Evolutionary conservation across 129 eudicot genomes (phyloP).

Genomic region (Pittosporum tobira): DNA sequence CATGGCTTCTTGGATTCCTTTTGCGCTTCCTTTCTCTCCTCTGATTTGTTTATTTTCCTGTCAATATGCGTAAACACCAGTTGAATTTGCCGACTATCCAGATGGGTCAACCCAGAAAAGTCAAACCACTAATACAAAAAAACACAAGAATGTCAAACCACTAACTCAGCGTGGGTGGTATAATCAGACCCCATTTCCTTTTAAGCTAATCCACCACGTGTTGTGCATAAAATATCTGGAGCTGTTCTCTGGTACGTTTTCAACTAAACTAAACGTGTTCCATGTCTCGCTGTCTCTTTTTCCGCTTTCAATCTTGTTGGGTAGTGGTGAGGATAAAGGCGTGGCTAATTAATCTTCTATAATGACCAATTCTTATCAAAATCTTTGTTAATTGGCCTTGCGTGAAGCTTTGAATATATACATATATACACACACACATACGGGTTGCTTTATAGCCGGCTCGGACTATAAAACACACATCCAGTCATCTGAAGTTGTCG

Average conservation of each 20-base stretch:
- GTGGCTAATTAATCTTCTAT: constrained; percentile 7
- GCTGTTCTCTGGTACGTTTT: neutral
- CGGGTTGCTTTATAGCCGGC: no score
- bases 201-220: constrained; percentile 22
- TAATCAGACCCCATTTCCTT: constrained; percentile 1
- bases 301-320: neutral
- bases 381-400: constrained; percentile 1
- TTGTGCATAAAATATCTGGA: constrained; percentile 9
- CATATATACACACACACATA: no score
- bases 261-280: neutral
- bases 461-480: no score
- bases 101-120: constrained; percentile 28
- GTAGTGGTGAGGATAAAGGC: constrained; percentile 4
- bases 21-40: constrained; percentile 8
- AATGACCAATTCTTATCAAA: constrained; percentile 2
- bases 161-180: constrained; percentile 9
- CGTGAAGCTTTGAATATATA: neutral
- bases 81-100: constrained; percentile 20
- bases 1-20: constrained; percentile 23
- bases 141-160: constrained; percentile 14
- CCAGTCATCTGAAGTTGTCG: no score
- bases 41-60: neutral
- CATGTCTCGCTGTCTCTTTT: neutral
- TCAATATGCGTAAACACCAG: constrained; percentile 7
- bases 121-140: constrained; percentile 8